Conservation (phyloP, 2,329 filamentous ascomycete species). For the Lasiodiplodia gonubiensis region DNA sequence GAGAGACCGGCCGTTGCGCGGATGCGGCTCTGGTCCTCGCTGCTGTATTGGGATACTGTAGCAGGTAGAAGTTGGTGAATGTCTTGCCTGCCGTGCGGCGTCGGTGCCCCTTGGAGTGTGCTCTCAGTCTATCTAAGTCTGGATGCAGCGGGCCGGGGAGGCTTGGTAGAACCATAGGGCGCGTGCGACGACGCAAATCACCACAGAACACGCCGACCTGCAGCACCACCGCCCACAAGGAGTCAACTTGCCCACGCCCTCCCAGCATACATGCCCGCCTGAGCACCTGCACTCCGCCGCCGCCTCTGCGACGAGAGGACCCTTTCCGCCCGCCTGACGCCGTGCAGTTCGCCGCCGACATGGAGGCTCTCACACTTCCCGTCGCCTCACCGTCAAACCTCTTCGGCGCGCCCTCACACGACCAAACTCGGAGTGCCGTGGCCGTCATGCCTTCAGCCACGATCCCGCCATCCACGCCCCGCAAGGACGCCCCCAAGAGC, state of each 20-base stretch:
- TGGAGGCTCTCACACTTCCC: constrained; percentile 20
- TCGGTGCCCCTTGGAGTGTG: constrained; percentile 6
- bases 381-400: constrained; percentile 21
- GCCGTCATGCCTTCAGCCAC: constrained; percentile 4
- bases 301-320: constrained; percentile 18
- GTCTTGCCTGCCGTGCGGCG: constrained; percentile 11
- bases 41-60: not conserved
- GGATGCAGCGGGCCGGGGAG: constrained; percentile 11
- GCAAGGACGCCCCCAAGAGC: constrained; percentile 31
- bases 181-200: constrained; percentile 18
- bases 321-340: not conserved
- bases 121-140: not conserved
- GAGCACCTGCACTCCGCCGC: constrained; percentile 2
- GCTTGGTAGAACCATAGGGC: constrained; percentile 18
- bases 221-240: constrained; percentile 19
- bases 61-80: constrained; percentile 21
- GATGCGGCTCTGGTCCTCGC: constrained; percentile 2
- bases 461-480: not conserved
- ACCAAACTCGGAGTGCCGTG: not conserved
- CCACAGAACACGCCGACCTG: constrained; percentile 19
- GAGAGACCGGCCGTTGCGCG: not conserved
- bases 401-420: constrained; percentile 20
- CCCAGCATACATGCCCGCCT: constrained; percentile 20
- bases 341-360: constrained; percentile 8
- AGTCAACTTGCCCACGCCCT: constrained; percentile 4